Percentiles rank a stretch among this genome's conserved stretches.
Evolutionary conservation across 176 grass and related monocot genomes (phyloP).

Genomic region (Cenchrus fungigraminus): DNA sequence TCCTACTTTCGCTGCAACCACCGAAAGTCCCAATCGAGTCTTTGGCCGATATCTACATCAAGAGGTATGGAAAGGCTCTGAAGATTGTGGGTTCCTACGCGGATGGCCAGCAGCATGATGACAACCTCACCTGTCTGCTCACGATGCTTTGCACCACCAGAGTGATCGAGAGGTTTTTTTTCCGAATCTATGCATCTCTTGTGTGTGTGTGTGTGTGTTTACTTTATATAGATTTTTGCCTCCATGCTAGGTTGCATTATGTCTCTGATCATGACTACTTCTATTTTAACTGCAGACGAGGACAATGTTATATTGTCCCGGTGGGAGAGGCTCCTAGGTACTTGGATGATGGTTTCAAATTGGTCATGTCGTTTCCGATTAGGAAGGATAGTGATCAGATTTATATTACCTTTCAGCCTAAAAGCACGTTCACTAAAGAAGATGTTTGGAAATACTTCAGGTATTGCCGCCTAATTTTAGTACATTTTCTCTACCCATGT

Average conservation of each 20-base stretch:
- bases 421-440: slow-evolving; percentile 48
- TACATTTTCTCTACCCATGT: background rate
- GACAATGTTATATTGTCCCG: slow-evolving; percentile 47
- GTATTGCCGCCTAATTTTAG: slow-evolving; percentile 25
- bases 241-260: no score
- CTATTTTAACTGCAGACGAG: slow-evolving; percentile 47
- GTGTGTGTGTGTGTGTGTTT: no score
- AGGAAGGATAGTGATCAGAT: slow-evolving; percentile 42
- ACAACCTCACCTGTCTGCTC: slow-evolving; percentile 53
- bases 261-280: background rate
- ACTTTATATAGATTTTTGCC: no score
- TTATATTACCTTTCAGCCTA: slow-evolving; percentile 61
- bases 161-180: slow-evolving; percentile 49
- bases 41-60: slow-evolving; percentile 43
- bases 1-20: slow-evolving; percentile 32
- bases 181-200: background rate
- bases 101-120: slow-evolving; percentile 53
- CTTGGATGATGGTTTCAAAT: slow-evolving; percentile 32
- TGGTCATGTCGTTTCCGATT: slow-evolving; percentile 21
- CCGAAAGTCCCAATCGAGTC: slow-evolving; percentile 51
- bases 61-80: slow-evolving; percentile 46
- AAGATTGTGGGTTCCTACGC: slow-evolving; percentile 40
- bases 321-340: slow-evolving; percentile 55
- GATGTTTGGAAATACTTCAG: slow-evolving; percentile 59
- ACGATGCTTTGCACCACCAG: slow-evolving; percentile 37